A percentile compares a stretch with the other conserved stretches of the same genome.
Conservation (phyloP, 768 basidiomycete species). For the Leccinum obscurum region DNA sequence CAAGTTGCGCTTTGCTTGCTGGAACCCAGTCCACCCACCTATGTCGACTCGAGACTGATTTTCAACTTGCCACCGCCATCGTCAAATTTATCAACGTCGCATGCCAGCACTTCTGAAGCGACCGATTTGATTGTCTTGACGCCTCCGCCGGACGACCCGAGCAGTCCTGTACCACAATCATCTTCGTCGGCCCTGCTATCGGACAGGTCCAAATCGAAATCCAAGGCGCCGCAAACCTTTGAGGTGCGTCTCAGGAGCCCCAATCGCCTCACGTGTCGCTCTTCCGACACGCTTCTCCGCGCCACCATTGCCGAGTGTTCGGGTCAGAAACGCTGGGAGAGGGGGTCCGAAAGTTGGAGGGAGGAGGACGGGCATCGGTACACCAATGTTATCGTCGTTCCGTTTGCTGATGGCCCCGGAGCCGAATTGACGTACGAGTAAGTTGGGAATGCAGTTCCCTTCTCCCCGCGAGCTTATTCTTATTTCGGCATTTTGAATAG, state of each 20-base stretch:
- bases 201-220: conserved; percentile 6
- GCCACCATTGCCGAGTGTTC: conserved; percentile 7
- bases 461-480: background rate
- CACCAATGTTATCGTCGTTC: conserved; percentile 36
- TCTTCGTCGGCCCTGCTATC: background rate
- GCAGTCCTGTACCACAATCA: background rate
- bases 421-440: conserved; percentile 54
- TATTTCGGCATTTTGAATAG: conserved; percentile 23
- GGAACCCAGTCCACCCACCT: conserved; percentile 59
- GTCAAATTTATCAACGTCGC: background rate
- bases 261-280: conserved; percentile 27
- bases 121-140: conserved; percentile 14
- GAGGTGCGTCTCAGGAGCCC: conserved; percentile 34
- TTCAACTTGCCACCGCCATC: conserved; percentile 36
- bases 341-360: conserved; percentile 17
- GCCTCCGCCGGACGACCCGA: background rate
- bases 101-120: background rate
- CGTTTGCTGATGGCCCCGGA: conserved; percentile 42
- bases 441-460: conserved; percentile 24
- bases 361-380: conserved; percentile 5
- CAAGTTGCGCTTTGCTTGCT: conserved; percentile 51
- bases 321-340: background rate
- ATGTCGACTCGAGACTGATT: conserved; percentile 52
- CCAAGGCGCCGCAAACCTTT: conserved; percentile 8
- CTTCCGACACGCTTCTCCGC: conserved; percentile 3